Evolutionary conservation across 176 grass and related monocot genomes (phyloP), one percentile per base, ranked within the genome.

Genomic region (Avena atlantica): DNA sequence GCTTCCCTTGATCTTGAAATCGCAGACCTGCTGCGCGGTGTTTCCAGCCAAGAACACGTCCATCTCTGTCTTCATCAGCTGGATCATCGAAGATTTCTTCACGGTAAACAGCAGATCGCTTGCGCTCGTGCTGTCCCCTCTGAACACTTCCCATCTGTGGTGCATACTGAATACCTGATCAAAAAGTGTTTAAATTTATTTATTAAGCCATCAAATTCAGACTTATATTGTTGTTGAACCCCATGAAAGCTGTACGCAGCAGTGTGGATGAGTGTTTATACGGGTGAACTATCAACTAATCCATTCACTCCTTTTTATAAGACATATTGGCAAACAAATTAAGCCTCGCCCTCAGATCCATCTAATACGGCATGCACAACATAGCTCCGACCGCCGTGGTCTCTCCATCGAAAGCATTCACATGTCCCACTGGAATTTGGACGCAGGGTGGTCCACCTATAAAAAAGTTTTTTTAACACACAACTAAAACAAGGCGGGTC

Each of bases 1-100:
- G 86, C 86, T 97, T 1, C 92, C 95, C 80, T 80, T 94, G 69
- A 97, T 86, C 92, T 91, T 94, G 83, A 94, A 97, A 66, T 97
- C 92, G 4, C 77, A 86, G 27, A n/a, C 68, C 1, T 87, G 73
- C 27, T 90, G 52, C 0, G 53, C 57, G 1, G 92, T 89, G 84
- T 97, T 97, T 2, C 72, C 75, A 3, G 95, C 84, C 56, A 97
- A 69, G 87, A 94, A 97, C 40, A 97, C 79, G 10, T 94, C 86
- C n/a, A 97, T 17, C 73, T 78, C 74, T 0, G 95, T 94, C 74
- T 94, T 94, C 0, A 91, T 94, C 0, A 91, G 25, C 9, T 97
- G 95, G 60, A 97, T 19, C 40, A 94, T 27, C 0, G 85, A 92
- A 4, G 91, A 85, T 58, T 85, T 90, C 87, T 95, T 97, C 2